These are phyloP conservation scores for Phytophthora colocasiae DNA, from an alignment of 352 stramenopile species.

Conservation along the genomic window DNA sequence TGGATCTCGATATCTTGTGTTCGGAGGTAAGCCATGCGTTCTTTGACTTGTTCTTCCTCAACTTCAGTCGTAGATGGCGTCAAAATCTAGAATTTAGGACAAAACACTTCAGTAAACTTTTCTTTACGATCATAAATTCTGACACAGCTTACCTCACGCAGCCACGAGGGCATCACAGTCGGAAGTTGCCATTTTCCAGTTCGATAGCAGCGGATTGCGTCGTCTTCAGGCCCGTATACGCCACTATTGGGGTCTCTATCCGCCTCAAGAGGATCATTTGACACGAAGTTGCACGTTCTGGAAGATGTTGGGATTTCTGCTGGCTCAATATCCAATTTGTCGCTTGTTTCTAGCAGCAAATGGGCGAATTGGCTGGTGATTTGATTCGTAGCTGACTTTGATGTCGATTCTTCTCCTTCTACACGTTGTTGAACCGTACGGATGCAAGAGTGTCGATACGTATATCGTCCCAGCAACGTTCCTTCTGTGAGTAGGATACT, in stretches of 20 bases:
- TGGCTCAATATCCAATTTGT: not conserved
- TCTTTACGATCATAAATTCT: not conserved
- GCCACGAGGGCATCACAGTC: slow-evolving; percentile 24
- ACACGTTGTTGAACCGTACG: not conserved
- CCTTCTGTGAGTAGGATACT: slow-evolving; percentile 31
- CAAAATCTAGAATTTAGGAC: slow-evolving; percentile 17
- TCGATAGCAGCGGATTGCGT: slow-evolving; percentile 13
- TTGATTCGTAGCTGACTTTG: not conserved
- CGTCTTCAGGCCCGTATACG: not conserved
- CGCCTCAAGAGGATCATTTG: slow-evolving; percentile 10
- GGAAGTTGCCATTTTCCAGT: slow-evolving; percentile 22
- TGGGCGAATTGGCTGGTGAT: slow-evolving; percentile 27
- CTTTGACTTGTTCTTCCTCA: slow-evolving; percentile 26
- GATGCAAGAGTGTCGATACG: slow-evolving; percentile 40
- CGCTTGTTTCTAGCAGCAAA: slow-evolving; percentile 11
- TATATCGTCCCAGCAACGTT: slow-evolving; percentile 38
- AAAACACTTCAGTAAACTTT: slow-evolving; percentile 1
- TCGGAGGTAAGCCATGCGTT: slow-evolving; percentile 15
- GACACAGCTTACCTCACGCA: slow-evolving; percentile 24
- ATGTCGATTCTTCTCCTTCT: slow-evolving; percentile 1
- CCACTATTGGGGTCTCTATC: not conserved
- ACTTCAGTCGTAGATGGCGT: slow-evolving; percentile 22
- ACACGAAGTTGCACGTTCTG: slow-evolving; percentile 28
- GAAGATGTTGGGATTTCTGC: not conserved
- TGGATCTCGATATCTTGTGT: slow-evolving; percentile 24